A percentile compares a stretch with the other conserved stretches of the same genome.
Conservation (phyloP, 2,329 filamentous ascomycete genomes). For the Shiraia sp. region DNA sequence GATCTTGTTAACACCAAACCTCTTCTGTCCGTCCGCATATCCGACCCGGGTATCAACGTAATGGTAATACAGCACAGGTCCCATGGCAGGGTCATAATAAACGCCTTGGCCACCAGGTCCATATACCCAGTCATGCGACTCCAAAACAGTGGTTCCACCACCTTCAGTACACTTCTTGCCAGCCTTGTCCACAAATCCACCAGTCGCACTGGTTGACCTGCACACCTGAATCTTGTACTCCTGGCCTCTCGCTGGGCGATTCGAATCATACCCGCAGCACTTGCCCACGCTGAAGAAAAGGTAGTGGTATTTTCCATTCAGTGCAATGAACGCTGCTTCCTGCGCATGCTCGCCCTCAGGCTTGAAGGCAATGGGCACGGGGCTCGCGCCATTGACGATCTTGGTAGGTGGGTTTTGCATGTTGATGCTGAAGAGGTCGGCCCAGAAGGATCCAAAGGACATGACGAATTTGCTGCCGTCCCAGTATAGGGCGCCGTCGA, state of each 20-base stretch:
- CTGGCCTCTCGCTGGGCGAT: constrained; percentile 56
- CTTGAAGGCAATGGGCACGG: constrained; percentile 59
- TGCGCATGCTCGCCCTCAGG: constrained; percentile 55
- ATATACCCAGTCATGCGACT: constrained; percentile 64
- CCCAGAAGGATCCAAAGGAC: constrained; percentile 72
- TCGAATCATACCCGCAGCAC: constrained; percentile 64
- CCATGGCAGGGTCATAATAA: constrained; percentile 53
- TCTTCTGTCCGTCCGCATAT: constrained; percentile 56
- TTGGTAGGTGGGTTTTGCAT: constrained; percentile 48
- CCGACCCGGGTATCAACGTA: constrained; percentile 61
- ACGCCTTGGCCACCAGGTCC: constrained; percentile 69
- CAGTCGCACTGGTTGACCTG: constrained; percentile 56
- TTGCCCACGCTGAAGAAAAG: constrained; percentile 65
- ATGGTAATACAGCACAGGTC: constrained; percentile 65
- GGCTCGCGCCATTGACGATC: constrained; percentile 33
- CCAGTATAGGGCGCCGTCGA: constrained; percentile 56
- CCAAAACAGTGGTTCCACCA: constrained; percentile 65
- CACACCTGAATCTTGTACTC: constrained; percentile 71
- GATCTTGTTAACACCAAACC: constrained; percentile 58
- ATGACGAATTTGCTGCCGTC: constrained; percentile 53
- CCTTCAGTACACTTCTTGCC: constrained; percentile 58
- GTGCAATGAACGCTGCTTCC: constrained; percentile 62
- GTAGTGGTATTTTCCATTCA: constrained; percentile 63
- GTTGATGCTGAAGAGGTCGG: constrained; percentile 63
- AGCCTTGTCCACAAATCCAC: constrained; percentile 60